Evolutionary conservation across 768 basidiomycete genomes (phyloP).

Genomic region (Mycena vitilis): DNA sequence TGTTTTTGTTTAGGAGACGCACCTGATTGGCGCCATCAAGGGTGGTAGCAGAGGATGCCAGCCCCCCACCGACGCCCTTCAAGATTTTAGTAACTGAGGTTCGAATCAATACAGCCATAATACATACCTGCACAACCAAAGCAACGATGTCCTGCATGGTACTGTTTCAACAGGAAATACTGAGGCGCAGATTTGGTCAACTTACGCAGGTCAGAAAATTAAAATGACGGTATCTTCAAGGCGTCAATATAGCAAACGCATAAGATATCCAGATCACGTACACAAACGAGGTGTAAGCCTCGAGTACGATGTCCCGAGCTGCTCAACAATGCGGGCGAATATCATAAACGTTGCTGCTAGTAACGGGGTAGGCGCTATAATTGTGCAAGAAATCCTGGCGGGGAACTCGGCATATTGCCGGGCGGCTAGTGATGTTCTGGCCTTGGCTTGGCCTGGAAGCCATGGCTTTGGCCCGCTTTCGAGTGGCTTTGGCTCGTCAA

Average conservation of each 20-base stretch:
- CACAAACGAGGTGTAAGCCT: conserved; percentile 19
- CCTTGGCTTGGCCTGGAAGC: too few relatives aligned
- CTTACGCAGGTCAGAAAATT: conserved; percentile 52
- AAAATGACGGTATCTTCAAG: conserved; percentile 52
- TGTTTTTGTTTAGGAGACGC: too few relatives aligned
- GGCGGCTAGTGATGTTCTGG: too few relatives aligned
- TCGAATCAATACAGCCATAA: too few relatives aligned
- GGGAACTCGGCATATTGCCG: background rate
- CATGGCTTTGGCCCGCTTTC: too few relatives aligned
- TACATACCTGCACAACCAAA: conserved; percentile 1
- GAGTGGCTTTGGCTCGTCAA: too few relatives aligned
- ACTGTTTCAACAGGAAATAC: background rate
- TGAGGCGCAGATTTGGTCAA: background rate
- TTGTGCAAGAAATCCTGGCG: conserved; percentile 54
- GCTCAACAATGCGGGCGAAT: background rate
- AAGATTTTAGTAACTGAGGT: too few relatives aligned
- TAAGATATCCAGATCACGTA: conserved; percentile 38
- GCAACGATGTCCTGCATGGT: conserved; percentile 9
- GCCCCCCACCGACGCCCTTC: conserved; percentile 9
- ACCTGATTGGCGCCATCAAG: too few relatives aligned
- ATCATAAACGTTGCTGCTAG: conserved; percentile 68
- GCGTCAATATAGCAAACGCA: too few relatives aligned
- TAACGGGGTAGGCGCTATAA: conserved; percentile 67
- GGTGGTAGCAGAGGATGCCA: background rate
- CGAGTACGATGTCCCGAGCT: background rate